Evolutionary conservation across 768 basidiomycete genomes (phyloP).

Genomic region (Tylopilus intermedius): DNA sequence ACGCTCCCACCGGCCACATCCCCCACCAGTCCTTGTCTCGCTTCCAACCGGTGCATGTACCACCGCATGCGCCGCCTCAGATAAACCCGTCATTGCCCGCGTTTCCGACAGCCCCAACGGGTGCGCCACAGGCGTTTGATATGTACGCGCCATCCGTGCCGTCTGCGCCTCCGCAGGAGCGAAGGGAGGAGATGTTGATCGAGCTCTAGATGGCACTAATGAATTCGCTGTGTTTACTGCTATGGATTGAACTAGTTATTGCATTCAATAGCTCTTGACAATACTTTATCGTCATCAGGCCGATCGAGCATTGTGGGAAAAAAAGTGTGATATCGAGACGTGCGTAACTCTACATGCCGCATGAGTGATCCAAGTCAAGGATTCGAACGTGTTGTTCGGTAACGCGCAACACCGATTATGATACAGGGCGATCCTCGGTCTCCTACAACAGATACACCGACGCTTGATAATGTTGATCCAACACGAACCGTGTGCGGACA

Average conservation of each 20-base stretch:
- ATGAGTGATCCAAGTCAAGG: too few species aligned
- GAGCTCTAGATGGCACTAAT: slow-evolving; percentile 26
- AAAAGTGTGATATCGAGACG: neutral
- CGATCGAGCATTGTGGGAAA: neutral
- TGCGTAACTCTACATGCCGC: too few species aligned
- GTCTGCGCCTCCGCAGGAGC: slow-evolving; percentile 47
- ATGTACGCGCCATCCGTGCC: slow-evolving; percentile 47
- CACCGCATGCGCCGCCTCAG: slow-evolving; percentile 11
- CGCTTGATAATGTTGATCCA: neutral
- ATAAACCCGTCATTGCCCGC: slow-evolving; percentile 40
- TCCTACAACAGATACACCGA: too few species aligned
- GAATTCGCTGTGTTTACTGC: neutral
- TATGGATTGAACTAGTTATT: slow-evolving; percentile 1
- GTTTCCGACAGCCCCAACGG: slow-evolving; percentile 64
- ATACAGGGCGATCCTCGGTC: too few species aligned
- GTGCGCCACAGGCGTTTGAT: slow-evolving; percentile 49
- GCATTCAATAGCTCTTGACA: neutral
- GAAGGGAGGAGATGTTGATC: slow-evolving; percentile 56
- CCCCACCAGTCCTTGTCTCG: slow-evolving; percentile 9
- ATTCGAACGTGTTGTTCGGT: too few species aligned
- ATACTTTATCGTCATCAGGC: neutral
- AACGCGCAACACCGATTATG: too few species aligned
- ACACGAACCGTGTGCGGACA: neutral
- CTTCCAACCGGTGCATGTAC: neutral
- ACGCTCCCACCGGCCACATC: slow-evolving; percentile 9